A percentile compares a stretch with the other conserved stretches of the same genome.
Conservation (phyloP, 345 rosid species). For the Carallia brachiata region DNA sequence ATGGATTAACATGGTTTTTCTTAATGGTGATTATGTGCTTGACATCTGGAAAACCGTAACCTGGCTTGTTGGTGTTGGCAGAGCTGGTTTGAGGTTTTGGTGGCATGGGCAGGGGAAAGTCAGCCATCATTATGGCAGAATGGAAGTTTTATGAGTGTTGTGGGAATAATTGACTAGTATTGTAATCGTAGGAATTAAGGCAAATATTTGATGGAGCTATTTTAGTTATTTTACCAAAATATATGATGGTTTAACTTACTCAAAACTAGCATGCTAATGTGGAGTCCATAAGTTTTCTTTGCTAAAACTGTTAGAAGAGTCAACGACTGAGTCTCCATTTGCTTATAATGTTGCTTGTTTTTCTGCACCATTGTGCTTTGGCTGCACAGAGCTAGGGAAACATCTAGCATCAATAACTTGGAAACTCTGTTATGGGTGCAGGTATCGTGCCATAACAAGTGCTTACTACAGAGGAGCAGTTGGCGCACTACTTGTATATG, state of each 20-base stretch:
- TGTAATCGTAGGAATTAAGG: background rate
- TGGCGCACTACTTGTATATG: constrained; percentile 85
- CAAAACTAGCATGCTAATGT: too few species aligned
- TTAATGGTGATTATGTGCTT: background rate
- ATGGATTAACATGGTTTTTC: background rate
- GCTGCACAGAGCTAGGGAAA: too few species aligned
- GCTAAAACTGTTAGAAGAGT: too few species aligned
- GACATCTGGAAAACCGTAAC: background rate
- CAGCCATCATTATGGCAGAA: background rate
- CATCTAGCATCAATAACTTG: too few species aligned
- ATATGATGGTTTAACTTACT: too few species aligned
- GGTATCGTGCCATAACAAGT: constrained; percentile 95
- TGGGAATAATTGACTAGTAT: background rate
- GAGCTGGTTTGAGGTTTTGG: background rate
- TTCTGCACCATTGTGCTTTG: too few species aligned
- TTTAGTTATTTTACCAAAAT: too few species aligned
- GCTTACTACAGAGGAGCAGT: constrained; percentile 97
- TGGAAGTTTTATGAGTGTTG: background rate
- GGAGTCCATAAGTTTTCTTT: too few species aligned
- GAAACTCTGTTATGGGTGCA: constrained; percentile 10
- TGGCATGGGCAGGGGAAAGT: background rate
- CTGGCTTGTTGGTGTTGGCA: background rate
- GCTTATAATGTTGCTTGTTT: too few species aligned
- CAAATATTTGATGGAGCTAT: too few species aligned
- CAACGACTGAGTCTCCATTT: too few species aligned